phyloP scores from a whole-genome alignment of 441 rosid genomes.

The Bocquillonia castaneifolia region DNA sequence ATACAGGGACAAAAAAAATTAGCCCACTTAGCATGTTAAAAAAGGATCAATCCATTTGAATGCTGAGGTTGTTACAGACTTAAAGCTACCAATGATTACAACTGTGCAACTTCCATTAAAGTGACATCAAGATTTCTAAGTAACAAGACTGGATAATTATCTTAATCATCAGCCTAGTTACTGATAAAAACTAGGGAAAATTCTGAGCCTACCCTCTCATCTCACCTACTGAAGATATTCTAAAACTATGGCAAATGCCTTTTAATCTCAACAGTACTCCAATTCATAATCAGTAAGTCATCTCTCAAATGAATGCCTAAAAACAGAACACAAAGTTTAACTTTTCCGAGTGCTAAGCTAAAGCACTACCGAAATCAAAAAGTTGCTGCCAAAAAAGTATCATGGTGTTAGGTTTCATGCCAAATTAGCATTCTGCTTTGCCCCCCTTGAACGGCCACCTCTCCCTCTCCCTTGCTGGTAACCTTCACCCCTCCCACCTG shows the following conservation, averaged over 20 bases:
- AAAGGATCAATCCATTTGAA: conserved; percentile 10
- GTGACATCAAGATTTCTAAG: background rate
- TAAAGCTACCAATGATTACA: conserved; percentile 17
- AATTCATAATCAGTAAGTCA: background rate
- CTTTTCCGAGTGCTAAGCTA: conserved; percentile 12
- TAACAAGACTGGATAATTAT: background rate
- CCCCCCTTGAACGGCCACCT: conserved; percentile 29
- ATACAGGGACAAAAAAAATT: no score
- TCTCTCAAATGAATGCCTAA: conserved; percentile 10
- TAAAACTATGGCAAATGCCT: conserved; percentile 11
- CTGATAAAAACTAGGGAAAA: conserved; percentile 3
- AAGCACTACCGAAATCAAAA: conserved; percentile 10
- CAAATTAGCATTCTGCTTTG: conserved; percentile 15
- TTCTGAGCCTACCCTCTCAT: conserved; percentile 11
- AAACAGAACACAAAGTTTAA: background rate
- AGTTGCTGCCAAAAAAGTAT: conserved; percentile 7
- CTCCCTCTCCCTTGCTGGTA: conserved; percentile 48
- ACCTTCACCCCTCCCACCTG: conserved; percentile 45
- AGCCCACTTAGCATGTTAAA: no score
- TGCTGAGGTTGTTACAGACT: background rate
- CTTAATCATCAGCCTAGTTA: conserved; percentile 7
- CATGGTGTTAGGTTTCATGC: conserved; percentile 6
- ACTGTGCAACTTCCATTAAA: conserved; percentile 10
- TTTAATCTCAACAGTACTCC: conserved; percentile 7
- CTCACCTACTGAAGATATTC: conserved; percentile 4